Conservation (phyloP, 805 yeast species). For the Maudiozyma barnettii region DNA sequence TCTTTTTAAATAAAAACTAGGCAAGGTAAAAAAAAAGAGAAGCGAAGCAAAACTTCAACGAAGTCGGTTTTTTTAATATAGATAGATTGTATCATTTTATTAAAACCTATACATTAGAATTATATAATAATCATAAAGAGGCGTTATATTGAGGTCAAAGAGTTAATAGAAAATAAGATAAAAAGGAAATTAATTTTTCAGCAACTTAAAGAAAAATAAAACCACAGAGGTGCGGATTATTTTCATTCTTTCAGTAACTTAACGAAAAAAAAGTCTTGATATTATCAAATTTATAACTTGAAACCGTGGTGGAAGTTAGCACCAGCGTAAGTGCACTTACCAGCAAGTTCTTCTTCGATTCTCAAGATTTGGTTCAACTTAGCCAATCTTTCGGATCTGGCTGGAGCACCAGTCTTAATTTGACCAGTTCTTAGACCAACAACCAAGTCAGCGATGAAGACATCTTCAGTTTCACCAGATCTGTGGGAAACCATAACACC, state of each 20-base stretch:
- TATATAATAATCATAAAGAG: slow-evolving; percentile 7
- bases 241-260: too few relatives aligned
- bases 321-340: slow-evolving; percentile 95
- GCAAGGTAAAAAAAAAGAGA: background rate
- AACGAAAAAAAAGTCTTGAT: background rate
- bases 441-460: slow-evolving; percentile 92
- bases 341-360: slow-evolving; percentile 97
- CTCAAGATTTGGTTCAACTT: slow-evolving; percentile 96
- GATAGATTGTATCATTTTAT: slow-evolving; percentile 12
- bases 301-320: slow-evolving; percentile 62
- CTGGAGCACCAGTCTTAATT: slow-evolving; percentile 99
- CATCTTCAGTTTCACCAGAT: slow-evolving; percentile 99
- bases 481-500: slow-evolving; percentile 99
- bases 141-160: slow-evolving; percentile 1
- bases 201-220: background rate
- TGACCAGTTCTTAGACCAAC: slow-evolving; percentile 98
- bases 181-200: too few relatives aligned
- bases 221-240: too few relatives aligned
- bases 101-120: slow-evolving; percentile 9
- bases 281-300: slow-evolving; percentile 28
- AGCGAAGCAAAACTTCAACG: too few relatives aligned
- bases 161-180: too few relatives aligned
- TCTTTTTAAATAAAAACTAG: background rate
- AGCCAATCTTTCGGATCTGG: slow-evolving; percentile 99
- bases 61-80: background rate